Conservation (phyloP, 2,329 filamentous ascomycete genomes). For the Geosmithia flava region DNA sequence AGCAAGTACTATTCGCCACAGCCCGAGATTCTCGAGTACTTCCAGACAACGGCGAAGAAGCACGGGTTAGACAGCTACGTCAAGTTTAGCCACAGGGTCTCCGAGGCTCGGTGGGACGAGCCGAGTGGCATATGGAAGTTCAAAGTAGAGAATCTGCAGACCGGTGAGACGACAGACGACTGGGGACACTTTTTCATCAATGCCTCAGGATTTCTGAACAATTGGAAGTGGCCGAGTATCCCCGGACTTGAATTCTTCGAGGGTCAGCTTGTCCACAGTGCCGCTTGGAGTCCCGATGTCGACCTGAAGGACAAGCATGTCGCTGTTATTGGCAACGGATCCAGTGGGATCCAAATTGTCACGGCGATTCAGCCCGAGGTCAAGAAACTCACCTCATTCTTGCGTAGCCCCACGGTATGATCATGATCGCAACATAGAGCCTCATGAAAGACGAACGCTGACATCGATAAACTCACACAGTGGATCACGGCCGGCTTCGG, state of each 20-base stretch:
- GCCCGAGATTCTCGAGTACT: conserved; percentile 42
- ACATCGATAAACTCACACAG: neutral
- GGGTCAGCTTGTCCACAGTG: conserved; percentile 39
- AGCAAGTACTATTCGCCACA: conserved; percentile 41
- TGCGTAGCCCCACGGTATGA: neutral
- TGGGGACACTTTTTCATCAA: conserved; percentile 27
- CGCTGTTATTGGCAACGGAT: conserved; percentile 41
- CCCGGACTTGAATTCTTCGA: conserved; percentile 30
- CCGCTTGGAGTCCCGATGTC: conserved; percentile 16
- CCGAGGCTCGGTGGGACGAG: conserved; percentile 2
- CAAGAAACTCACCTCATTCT: neutral
- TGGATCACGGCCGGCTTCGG: neutral
- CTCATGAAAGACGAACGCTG: neutral
- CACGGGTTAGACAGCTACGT: conserved; percentile 32
- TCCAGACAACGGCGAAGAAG: conserved; percentile 34
- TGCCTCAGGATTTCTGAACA: conserved; percentile 33
- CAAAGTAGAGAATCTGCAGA: conserved; percentile 16
- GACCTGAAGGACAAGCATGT: conserved; percentile 35
- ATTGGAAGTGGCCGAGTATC: conserved; percentile 38
- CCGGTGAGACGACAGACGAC: neutral
- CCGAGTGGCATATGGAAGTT: conserved; percentile 3
- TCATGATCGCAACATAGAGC: neutral
- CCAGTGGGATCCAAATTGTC: conserved; percentile 37
- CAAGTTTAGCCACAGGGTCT: conserved; percentile 30
- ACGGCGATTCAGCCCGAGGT: conserved; percentile 24